Conservation (phyloP, 2,329 filamentous ascomycete genomes). For the Myotisia sp. region DNA sequence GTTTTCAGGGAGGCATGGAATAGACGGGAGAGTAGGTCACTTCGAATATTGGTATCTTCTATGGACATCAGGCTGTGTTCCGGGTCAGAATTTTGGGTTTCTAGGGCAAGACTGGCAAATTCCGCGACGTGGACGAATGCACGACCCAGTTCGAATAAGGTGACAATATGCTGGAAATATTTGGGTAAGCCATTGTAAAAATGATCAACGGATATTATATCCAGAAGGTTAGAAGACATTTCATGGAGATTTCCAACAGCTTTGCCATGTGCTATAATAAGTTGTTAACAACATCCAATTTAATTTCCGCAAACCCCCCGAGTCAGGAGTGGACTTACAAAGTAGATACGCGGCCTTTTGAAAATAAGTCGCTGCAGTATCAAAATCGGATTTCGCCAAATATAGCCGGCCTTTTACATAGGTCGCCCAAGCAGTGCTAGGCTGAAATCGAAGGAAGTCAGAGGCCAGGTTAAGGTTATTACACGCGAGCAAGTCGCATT, state of each 20-base stretch:
- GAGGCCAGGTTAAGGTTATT: constrained; percentile 52
- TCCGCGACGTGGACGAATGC: constrained; percentile 70
- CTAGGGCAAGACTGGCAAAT: constrained; percentile 62
- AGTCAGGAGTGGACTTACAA: constrained; percentile 44
- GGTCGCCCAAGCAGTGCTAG: constrained; percentile 43
- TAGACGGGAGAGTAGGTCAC: constrained; percentile 65
- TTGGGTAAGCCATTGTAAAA: constrained; percentile 61
- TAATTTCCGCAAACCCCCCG: neutral
- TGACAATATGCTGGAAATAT: constrained; percentile 77
- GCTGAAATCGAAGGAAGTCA: constrained; percentile 53
- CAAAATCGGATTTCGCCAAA: constrained; percentile 58
- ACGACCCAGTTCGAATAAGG: constrained; percentile 64
- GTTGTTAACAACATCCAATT: constrained; percentile 7
- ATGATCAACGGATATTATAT: constrained; percentile 54
- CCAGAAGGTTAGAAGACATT: constrained; percentile 49
- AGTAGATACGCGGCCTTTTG: constrained; percentile 69
- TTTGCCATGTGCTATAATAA: constrained; percentile 27
- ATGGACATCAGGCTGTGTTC: constrained; percentile 20
- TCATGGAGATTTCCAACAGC: constrained; percentile 31
- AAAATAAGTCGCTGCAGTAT: constrained; percentile 60
- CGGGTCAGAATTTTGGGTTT: constrained; percentile 37
- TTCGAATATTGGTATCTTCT: constrained; percentile 34
- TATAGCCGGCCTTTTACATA: constrained; percentile 77
- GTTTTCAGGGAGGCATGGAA: constrained; percentile 72
- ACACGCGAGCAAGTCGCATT: constrained; percentile 52